A percentile compares a stretch with the other conserved stretches of the same genome.
These are phyloP conservation scores for Neoscytalidium dimidiatum DNA, from an alignment of 2,329 filamentous ascomycete genomes.

Conservation along the genomic window DNA sequence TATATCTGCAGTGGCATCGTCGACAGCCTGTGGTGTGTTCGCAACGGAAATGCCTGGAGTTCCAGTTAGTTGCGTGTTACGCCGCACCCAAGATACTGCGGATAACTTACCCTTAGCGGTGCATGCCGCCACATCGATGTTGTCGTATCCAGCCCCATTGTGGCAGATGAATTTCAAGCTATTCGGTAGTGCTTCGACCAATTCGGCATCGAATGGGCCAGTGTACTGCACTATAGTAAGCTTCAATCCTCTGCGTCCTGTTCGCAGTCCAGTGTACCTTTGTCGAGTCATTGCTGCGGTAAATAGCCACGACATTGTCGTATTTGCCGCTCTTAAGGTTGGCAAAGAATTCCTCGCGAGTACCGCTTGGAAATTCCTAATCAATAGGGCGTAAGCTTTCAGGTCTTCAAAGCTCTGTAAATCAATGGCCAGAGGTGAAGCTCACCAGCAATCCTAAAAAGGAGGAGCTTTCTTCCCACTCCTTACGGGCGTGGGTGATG, in stretches of 20 bases:
- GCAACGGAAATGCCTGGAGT: conserved; percentile 44
- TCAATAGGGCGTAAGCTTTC: background rate
- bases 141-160: conserved; percentile 60
- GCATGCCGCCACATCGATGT: conserved; percentile 58
- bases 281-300: conserved; percentile 60
- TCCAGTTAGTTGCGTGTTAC: conserved; percentile 10
- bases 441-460: conserved; percentile 33
- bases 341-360: conserved; percentile 56
- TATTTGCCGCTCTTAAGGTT: conserved; percentile 58
- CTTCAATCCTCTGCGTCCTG: no score
- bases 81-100: conserved; percentile 25
- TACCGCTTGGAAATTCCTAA: conserved; percentile 57
- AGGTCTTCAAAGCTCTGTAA: background rate
- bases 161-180: conserved; percentile 49
- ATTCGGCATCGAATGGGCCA: conserved; percentile 49
- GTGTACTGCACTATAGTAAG: conserved; percentile 32
- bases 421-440: background rate
- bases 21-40: conserved; percentile 50
- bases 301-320: conserved; percentile 58
- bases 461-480: conserved; percentile 45
- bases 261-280: conserved; percentile 32
- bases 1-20: conserved; percentile 54
- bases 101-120: conserved; percentile 37
- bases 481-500: conserved; percentile 46
- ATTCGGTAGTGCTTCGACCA: conserved; percentile 44